Evolutionary conservation across 345 rosid genomes (phyloP).

Genomic region (Noccaea caerulescens): DNA sequence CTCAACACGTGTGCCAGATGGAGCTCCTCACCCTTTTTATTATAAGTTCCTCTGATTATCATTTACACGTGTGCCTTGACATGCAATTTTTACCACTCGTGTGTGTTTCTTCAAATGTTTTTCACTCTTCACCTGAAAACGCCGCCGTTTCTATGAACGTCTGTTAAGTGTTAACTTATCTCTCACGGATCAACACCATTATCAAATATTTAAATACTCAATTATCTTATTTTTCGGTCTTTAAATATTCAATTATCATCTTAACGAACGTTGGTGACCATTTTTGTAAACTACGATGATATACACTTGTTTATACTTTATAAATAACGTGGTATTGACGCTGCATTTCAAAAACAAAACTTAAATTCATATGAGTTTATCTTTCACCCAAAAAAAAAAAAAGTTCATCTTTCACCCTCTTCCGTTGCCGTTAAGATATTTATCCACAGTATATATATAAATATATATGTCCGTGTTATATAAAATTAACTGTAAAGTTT

Average conservation of each 20-base stretch:
- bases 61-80: constrained; percentile 40
- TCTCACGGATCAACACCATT: constrained; percentile 19
- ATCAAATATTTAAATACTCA: neutral
- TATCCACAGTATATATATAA: neutral
- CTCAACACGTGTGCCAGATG: constrained; percentile 48
- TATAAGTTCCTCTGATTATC: constrained; percentile 31
- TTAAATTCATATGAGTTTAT: constrained; percentile 1
- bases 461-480: constrained; percentile 4
- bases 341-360: neutral
- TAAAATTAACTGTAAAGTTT: constrained; percentile 33
- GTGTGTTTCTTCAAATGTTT: constrained; percentile 5
- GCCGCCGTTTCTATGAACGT: neutral
- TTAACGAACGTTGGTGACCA: neutral
- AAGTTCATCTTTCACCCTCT: constrained; percentile 6
- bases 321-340: too few relatives aligned
- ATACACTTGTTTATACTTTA: neutral
- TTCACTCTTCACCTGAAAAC: constrained; percentile 21
- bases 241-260: neutral
- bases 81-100: constrained; percentile 47
- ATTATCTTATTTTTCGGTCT: too few relatives aligned
- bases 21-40: constrained; percentile 29
- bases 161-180: constrained; percentile 4
- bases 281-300: neutral
- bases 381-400: neutral
- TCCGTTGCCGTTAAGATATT: constrained; percentile 16